Conservation (phyloP, 2,329 filamentous ascomycete genomes). For the Penicillium aurantiogriseum region DNA sequence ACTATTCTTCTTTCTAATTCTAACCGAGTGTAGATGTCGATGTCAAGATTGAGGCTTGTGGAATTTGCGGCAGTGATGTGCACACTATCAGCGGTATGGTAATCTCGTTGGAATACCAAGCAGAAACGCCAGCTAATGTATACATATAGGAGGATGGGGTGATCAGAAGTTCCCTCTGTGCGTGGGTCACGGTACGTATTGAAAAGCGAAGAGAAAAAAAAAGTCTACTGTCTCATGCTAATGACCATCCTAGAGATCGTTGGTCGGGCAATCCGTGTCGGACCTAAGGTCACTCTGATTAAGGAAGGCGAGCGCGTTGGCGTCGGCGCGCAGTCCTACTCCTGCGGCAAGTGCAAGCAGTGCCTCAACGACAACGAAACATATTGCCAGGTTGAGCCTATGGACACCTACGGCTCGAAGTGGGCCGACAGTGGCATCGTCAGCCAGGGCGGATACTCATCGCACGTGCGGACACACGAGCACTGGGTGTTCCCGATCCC, state of each 20-base stretch:
- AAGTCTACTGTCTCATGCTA: neutral
- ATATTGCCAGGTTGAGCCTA: conserved; percentile 58
- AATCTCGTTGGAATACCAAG: neutral
- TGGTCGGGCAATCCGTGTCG: conserved; percentile 66
- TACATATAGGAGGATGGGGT: conserved; percentile 51
- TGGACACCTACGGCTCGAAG: conserved; percentile 56
- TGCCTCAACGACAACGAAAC: conserved; percentile 68
- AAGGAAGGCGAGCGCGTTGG: conserved; percentile 65
- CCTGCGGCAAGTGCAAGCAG: conserved; percentile 63
- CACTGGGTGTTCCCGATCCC: conserved; percentile 72
- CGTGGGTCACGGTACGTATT: conserved; percentile 49
- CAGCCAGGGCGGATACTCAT: conserved; percentile 65
- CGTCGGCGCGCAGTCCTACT: conserved; percentile 66
- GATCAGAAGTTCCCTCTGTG: conserved; percentile 52
- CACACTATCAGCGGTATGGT: conserved; percentile 60
- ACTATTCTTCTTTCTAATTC: neutral
- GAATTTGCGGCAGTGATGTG: conserved; percentile 70
- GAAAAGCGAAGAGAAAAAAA: neutral
- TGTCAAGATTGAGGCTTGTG: conserved; percentile 79
- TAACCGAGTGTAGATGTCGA: conserved; percentile 63
- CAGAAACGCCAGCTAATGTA: neutral
- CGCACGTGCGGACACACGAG: conserved; percentile 71
- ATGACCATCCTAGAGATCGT: conserved; percentile 58
- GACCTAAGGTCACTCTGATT: conserved; percentile 61
- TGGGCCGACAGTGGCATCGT: conserved; percentile 61